Evolutionary conservation across 495 filamentous ascomycete genomes (phyloP), one percentile per base, ranked within the genome.

Genomic region (Aspergillus kassunensis): DNA sequence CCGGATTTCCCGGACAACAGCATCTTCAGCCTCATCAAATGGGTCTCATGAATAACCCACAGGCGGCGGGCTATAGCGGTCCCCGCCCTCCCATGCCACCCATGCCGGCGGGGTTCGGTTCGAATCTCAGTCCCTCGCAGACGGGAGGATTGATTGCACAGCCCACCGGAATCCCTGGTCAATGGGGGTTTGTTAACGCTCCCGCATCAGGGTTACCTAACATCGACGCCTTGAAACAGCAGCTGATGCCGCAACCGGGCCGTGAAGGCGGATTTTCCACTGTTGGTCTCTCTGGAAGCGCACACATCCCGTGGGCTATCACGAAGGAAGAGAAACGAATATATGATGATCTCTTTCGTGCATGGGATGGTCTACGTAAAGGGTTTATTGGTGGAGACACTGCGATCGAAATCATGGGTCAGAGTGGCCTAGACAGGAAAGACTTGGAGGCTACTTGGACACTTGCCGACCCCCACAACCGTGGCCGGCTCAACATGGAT

Each of bases 301-400:
- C 95, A 7, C 89, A 85, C 6, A 91, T 99, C 62, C 92, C 95
- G 3, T 99, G 92, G 93, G 93, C 95, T 20, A 92, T 99, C 47
- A 99, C 95, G 7, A 99, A 99, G 68, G 89, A 95, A 56, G 95
- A 99, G 69, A 99, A 99, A 75, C 92, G 89, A 50, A 86, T 93
- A 46, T 99, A 97, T 55, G 95, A 99, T 72, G 82, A 91, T 53
- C 76, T 97, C 12, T 99, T 99, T 76, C 86, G 87, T 40, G 91
- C 91, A 9, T 97, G 95, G 95, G 95, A 99, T 76, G 93, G 93
- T 11, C 79, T 97, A 47, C 83, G 82, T 54, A 97, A 95, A 68
- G 95, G 95, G 0, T 97, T 87, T 50, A 91, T 99, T 60, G 85
- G 84, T 44, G 95, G 95, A 21, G 90, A 91, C 55, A 90, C 91